A percentile compares a stretch with the other conserved stretches of the same genome.
Conservation (phyloP, 1,139 yeast genomes). For the Komagataea norvegica region DNA sequence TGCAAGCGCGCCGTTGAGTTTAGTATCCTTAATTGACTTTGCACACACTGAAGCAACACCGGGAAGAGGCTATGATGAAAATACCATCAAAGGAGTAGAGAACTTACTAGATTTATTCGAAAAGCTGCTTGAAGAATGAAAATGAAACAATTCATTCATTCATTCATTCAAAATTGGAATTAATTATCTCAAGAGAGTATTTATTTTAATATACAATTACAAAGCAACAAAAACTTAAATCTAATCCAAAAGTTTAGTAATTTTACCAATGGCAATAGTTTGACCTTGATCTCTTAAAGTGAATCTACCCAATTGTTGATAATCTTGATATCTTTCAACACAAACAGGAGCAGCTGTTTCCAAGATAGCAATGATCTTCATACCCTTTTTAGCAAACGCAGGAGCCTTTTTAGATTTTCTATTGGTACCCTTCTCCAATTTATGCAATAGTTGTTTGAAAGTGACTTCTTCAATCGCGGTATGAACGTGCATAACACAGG, state of each 20-base stretch:
- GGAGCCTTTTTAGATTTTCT: conserved; percentile 96
- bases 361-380: conserved; percentile 91
- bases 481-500: conserved; percentile 98
- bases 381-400: conserved; percentile 97
- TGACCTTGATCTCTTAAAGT: conserved; percentile 98
- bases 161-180: background rate
- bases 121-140: conserved; percentile 19
- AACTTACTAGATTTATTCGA: conserved; percentile 47
- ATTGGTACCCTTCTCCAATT: conserved; percentile 94
- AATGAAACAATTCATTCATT: background rate
- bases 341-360: conserved; percentile 86
- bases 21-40: conserved; percentile 74
- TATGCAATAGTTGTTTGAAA: conserved; percentile 78
- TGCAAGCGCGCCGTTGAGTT: conserved; percentile 30
- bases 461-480: conserved; percentile 96
- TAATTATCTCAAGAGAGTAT: no score
- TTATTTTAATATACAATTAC: background rate
- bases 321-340: conserved; percentile 86
- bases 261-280: conserved; percentile 97
- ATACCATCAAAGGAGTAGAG: conserved; percentile 62
- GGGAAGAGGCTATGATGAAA: conserved; percentile 68
- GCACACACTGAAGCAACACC: conserved; percentile 73
- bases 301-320: conserved; percentile 96
- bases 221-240: background rate
- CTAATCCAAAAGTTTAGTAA: conserved; percentile 60